Base-by-base conservation (phyloP, 495 filamentous ascomycete species). In the Glutinoglossum americanum region DNA sequence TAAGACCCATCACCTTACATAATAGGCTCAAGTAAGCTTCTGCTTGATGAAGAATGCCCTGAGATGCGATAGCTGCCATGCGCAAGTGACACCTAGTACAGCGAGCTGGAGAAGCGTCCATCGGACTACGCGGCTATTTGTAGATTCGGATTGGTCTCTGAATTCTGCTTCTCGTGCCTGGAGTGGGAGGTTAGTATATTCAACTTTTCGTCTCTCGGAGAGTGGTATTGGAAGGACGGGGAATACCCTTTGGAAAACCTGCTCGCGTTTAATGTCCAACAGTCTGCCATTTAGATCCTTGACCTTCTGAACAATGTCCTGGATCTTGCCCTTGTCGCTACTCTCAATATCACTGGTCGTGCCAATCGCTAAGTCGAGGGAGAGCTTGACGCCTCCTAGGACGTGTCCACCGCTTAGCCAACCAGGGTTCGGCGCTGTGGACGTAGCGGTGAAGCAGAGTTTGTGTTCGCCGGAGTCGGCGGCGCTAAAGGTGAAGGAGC, bases 21-120 rank as follows among this genome's bases (percentile, higher is more conserved):
- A 33, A 9, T 33, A 33, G 9, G 30, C 30, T 33, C 30, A 92
- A 51, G 92, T 97, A 65, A 98, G 77, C 75, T 98, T 98, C 74
- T 98, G 92, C 78, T 98, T 98, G 75, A 98, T 98, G 74, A 98
- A 98, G 76, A 98, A 98, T 25, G 86, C 84, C 57, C 92, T 76
- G 56, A 98, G 77, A 69, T 97, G 89, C 13, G 87, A 93, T 33
- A 98, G 76, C 70, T 98, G 92, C 92, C 92, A 98, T 57, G 92
- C 87, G 69, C 92, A 98, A 28, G 92, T 93, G 51, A 84, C 76
- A 28, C 84, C 88, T 41, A 98, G 73, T n/a, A 98, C 80, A 58
- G 80, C 76, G 59, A 96, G 71, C 70, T 98, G 92, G 59, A 97
- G 81, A 57, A 94, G 68, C 48, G 89, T 87, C 92, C 92, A 98